A percentile compares a stretch with the other conserved stretches of the same genome.
Evolutionary conservation across 306 rosid species (phyloP).

Genomic region (Amphicarpaea edgeworthii): DNA sequence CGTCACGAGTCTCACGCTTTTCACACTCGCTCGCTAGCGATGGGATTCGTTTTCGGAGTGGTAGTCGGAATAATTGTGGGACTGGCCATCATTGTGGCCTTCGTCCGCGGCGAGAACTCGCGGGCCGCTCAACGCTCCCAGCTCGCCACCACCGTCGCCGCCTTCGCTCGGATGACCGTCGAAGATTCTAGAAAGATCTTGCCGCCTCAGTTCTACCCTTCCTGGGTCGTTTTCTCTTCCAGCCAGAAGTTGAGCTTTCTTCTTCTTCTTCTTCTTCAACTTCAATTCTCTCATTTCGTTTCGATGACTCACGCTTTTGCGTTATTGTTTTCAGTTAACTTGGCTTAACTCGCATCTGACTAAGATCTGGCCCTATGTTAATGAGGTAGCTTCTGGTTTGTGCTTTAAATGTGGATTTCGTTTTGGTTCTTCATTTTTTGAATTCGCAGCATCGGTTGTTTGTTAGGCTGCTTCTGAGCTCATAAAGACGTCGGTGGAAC

Average conservation of each 20-base stretch:
- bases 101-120: constrained; percentile 73
- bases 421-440: background rate
- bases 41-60: constrained; percentile 85
- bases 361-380: constrained; percentile 96
- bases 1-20: constrained; percentile 15
- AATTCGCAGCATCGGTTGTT: background rate
- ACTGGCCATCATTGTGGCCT: constrained; percentile 61
- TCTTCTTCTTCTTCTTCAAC: background rate
- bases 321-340: constrained; percentile 59
- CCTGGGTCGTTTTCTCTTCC: constrained; percentile 92
- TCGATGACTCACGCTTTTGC: constrained; percentile 36
- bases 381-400: constrained; percentile 60
- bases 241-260: constrained; percentile 70
- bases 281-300: background rate
- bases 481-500: constrained; percentile 79
- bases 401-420: background rate
- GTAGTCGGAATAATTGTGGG: constrained; percentile 74
- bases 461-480: constrained; percentile 97
- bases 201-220: constrained; percentile 81
- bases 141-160: constrained; percentile 77
- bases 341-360: constrained; percentile 86
- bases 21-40: too few species aligned
- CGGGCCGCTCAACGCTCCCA: constrained; percentile 73
- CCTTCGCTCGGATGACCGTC: constrained; percentile 83
- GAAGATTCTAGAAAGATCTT: constrained; percentile 89